Conservation (phyloP, 1,139 yeast species). For the Magnusiomyces paraingens region DNA sequence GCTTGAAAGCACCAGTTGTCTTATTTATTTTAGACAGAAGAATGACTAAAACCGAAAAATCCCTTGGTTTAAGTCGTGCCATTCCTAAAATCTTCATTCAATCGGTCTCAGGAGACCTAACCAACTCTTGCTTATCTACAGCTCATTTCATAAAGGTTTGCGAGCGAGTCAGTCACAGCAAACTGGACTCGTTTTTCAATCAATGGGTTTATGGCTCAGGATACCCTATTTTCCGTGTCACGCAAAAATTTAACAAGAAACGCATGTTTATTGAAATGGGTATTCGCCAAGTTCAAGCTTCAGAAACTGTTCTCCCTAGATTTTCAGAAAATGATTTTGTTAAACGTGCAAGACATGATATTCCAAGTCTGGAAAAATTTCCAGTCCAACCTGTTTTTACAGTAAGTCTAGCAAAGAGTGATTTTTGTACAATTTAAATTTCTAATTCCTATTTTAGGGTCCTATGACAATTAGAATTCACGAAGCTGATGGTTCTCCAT, state of each 20-base stretch:
- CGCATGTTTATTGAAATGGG: constrained; percentile 93
- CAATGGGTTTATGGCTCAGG: constrained; percentile 95
- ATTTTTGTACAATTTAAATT: background rate
- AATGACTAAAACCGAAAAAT: constrained; percentile 93
- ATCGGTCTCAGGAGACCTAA: constrained; percentile 91
- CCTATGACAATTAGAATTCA: constrained; percentile 97
- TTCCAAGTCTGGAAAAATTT: constrained; percentile 25
- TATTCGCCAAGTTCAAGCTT: constrained; percentile 79
- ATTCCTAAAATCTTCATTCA: constrained; percentile 87
- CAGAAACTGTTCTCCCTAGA: constrained; percentile 44
- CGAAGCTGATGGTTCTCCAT: constrained; percentile 99
- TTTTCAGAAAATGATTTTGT: constrained; percentile 28
- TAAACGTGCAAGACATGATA: constrained; percentile 34
- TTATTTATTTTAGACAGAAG: constrained; percentile 78
- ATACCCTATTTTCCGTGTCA: constrained; percentile 78
- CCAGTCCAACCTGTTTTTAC: constrained; percentile 45
- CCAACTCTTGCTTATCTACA: constrained; percentile 72
- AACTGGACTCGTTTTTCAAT: constrained; percentile 74
- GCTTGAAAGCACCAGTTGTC: constrained; percentile 79
- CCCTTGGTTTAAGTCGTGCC: constrained; percentile 86
- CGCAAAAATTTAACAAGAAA: constrained; percentile 89
- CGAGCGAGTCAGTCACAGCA: constrained; percentile 86
- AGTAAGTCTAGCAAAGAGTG: constrained; percentile 3
- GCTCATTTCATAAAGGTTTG: constrained; percentile 85
- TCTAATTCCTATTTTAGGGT: constrained; percentile 39